Base-by-base conservation (phyloP, 2,329 filamentous ascomycete species). In the Aspergillus tanneri region DNA sequence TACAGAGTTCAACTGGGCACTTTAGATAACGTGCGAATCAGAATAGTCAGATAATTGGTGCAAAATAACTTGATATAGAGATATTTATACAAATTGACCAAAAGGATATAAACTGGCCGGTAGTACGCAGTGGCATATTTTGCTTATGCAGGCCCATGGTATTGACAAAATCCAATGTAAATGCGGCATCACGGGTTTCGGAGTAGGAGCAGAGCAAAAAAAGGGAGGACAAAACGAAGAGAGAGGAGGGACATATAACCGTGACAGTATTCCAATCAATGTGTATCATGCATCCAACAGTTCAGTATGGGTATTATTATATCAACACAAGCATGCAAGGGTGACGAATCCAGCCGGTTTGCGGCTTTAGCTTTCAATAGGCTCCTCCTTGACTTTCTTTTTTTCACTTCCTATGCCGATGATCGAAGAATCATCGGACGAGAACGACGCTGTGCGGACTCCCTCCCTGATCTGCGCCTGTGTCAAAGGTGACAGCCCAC, bases 381-480 rank as follows among this genome's bases (percentile, higher is more conserved):
- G 22, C 19, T 63, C 53, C 18, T 60, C 60, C 37, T 55, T 63
- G n/a, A 55, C 54, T 34, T 57, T 63, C 18, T 60, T 61, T 11
- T 52, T 59, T 48, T 57, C 52, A 9, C 49, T 44, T n/a, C 45
- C 43, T 9, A 56, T 44, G 8, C 59, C 55, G 34, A 56, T 39
- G 18, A 58, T 53, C 12, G 58, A 62, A 10, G 65, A 68, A 43
- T 69, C 67, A 18, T 69, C 67, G 14, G 67, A 70, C 2, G 67
- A 67, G 27, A 68, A 64, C 1, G 67, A 67, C 14, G 62, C 54
- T 2, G 59, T 59, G 4, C 56, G 58, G 9, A 65, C 61, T 32
- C 67, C 67, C 37, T 71, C 68, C 16, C 67, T 58, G 14, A 67
- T 61, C 42, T 68, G 66, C n/a, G 66, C 63, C 41, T 68, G 67